Base-by-base conservation (phyloP, 495 filamentous ascomycete species). In the Penicillium daleae region DNA sequence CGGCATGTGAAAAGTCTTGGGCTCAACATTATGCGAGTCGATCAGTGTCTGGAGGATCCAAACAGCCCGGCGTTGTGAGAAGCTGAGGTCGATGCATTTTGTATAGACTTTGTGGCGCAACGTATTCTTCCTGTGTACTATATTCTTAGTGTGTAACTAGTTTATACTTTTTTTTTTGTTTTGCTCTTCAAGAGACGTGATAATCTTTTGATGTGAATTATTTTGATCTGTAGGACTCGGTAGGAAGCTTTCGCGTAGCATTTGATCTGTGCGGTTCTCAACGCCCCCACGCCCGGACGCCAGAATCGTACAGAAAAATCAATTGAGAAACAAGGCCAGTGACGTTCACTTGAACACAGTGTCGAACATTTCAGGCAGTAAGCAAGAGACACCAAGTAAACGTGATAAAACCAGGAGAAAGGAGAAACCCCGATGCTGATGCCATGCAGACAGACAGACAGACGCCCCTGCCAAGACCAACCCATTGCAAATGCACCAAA, bases 21-120 rank as follows among this genome's bases (percentile, higher is more conserved):
- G 17, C 85, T 90, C 76, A 75, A 80, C 60, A 72, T 93, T 57
- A 92, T 93, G 90, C 79, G 90, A 21, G 86, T 93, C 50, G 90
- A 93, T 70, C 89, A 92, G 78, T 93, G 90, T 70, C 72, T 93
- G 80, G 82, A 85, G 78, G 90, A 92, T 74, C 87, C 86, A 6
- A 77, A 83, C 52, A 87, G 87, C 53, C 89, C 89, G 21, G 76
- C 86, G 19, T 62, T 90, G 67, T 68, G 50, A 71, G 31, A 21
- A 32, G n/a, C 9, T 7, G 3, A 27, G 8, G 29, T 5, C 6
- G 49, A 17, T 2, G 49, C 6, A 2, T 8, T 58, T 56, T 48
- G 56, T 56, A 52, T 21, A 42, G 48, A 44, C 15, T 48, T 19
- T 24, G 40, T 26, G 39, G 40, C 12, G 33, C 17, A 31, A 5